These are phyloP conservation scores for Parietaria judaica DNA, from an alignment of 306 rosid genomes.

Conservation along the genomic window DNA sequence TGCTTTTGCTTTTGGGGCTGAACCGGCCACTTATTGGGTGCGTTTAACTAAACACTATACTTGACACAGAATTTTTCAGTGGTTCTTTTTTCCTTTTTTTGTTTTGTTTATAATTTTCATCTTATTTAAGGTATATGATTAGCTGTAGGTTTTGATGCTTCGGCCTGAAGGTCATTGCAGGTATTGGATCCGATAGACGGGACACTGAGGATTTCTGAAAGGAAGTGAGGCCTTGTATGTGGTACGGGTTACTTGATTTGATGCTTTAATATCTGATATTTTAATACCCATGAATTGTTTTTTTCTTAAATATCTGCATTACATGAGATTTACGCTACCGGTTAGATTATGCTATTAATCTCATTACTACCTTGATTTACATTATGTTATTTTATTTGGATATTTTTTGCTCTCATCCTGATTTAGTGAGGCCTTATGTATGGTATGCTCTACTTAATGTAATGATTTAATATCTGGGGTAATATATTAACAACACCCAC, in stretches of 20 bases:
- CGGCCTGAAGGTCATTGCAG: constrained; percentile 38
- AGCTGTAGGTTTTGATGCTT: constrained; percentile 12
- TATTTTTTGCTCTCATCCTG: not conserved
- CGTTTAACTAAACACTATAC: constrained; percentile 23
- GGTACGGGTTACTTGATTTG: constrained; percentile 33
- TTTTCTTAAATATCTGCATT: not conserved
- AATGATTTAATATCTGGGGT: no score
- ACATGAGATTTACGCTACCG: not conserved
- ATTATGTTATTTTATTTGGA: not conserved
- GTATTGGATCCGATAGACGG: constrained; percentile 92
- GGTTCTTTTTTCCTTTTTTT: constrained; percentile 1
- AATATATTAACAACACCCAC: no score
- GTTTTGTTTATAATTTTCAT: not conserved
- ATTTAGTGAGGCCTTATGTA: constrained; percentile 5
- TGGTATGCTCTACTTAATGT: no score
- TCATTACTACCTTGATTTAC: not conserved
- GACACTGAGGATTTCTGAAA: constrained; percentile 65
- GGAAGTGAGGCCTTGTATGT: constrained; percentile 57
- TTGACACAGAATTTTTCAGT: constrained; percentile 5
- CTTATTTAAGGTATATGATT: constrained; percentile 16
- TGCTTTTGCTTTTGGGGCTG: constrained; percentile 53
- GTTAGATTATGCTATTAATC: not conserved
- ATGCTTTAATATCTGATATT: constrained; percentile 2
- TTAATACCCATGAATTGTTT: not conserved
- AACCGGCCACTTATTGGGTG: constrained; percentile 91